Evolutionary conservation across 805 yeast genomes (phyloP), one percentile per base, ranked within the genome.

Genomic region (Ogataea degrootiae): DNA sequence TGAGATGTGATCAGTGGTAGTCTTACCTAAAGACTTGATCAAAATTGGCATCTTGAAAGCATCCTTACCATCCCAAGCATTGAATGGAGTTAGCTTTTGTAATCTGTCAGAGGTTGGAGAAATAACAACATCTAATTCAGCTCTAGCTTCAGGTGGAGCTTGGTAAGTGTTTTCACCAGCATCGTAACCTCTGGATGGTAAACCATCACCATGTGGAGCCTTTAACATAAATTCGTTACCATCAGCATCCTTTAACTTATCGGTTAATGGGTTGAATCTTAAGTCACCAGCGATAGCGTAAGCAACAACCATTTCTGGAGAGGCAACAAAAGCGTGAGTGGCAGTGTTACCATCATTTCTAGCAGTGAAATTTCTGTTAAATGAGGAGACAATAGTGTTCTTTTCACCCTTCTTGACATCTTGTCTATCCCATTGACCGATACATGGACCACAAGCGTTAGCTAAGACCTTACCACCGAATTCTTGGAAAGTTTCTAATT

Each of bases 401-500:
- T 76, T 75, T 54, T 83, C 89, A 60, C 72, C 72, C 65, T 68
- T 68, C 60, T 68, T 61, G 52, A 87, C 79, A 65, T 87, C 96
- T 55, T 79, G 76, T 75, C 98, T 86, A 68, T 94, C 97, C 99
- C 99, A 92, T 76, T 92, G 99, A 49, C 99, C 99, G 66, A 92
- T 92, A 76, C 99, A 92, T 63, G 98, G 99, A 58, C 99, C 99
- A 78, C 99, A 92, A 19, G 99, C 99, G 68, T 92, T 92, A 46
- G 98, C 97, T 59, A 92, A 77, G 40, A 92, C 96, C 50, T 80
- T 77, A 58, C 96, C 99, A 51, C 98, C 98, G 60, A 83, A 85
- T 46, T 85, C 81, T 67, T 84, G 83, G 67, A 92, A 90, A 39
- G 84, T 81, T 41, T 84, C 75, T 52, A 87, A 80, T 63, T 86